These are phyloP conservation scores for Pythium grandisporangium DNA, from an alignment of 352 stramenopile genomes.

Conservation along the genomic window DNA sequence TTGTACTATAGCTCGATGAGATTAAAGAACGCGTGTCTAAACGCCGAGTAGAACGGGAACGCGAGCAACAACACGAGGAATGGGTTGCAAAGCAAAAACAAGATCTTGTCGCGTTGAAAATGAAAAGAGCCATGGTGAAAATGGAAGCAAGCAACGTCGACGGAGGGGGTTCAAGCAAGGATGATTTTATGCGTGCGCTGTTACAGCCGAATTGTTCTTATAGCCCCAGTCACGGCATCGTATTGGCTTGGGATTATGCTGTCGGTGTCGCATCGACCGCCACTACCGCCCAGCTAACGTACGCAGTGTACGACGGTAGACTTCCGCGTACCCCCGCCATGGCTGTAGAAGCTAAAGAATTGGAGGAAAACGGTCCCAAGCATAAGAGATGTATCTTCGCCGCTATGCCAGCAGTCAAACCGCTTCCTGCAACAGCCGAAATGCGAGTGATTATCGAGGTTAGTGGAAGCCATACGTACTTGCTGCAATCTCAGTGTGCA, in stretches of 20 bases:
- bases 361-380: constrained; percentile 13
- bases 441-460: constrained; percentile 16
- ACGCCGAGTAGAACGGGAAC: constrained; percentile 15
- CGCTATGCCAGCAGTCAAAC: constrained; percentile 8
- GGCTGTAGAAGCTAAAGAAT: constrained; percentile 9
- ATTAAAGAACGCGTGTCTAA: constrained; percentile 17
- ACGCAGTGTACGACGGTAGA: constrained; percentile 19
- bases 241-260: constrained; percentile 23
- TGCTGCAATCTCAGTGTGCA: too few relatives aligned
- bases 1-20: constrained; percentile 16
- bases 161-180: too few relatives aligned
- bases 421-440: constrained; percentile 5
- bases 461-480: too few relatives aligned
- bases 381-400: constrained; percentile 14
- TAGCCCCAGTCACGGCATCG: constrained; percentile 9
- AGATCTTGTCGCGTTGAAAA: too few relatives aligned
- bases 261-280: constrained; percentile 1
- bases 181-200: too few relatives aligned
- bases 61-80: constrained; percentile 11
- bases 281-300: constrained; percentile 13
- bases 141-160: too few relatives aligned
- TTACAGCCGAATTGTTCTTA: constrained; percentile 2
- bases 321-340: constrained; percentile 16
- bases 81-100: constrained; percentile 20
- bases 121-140: too few relatives aligned